These are phyloP conservation scores for Aureobasidium sp. DNA, from an alignment of 2,329 filamentous ascomycete species.

Conservation along the genomic window DNA sequence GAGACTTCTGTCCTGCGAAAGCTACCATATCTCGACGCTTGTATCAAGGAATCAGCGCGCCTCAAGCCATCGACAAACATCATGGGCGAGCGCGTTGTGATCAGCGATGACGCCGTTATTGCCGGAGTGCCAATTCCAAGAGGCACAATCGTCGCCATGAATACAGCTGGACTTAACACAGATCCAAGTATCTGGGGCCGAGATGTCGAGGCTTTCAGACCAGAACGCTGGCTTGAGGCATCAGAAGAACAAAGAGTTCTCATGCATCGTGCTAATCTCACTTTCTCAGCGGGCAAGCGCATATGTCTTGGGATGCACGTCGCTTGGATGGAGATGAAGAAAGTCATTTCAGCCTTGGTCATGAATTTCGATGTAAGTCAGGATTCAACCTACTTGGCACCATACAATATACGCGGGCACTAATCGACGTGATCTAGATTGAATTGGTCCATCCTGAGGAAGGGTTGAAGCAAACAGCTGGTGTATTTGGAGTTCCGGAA, in stretches of 20 bases:
- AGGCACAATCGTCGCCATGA: neutral
- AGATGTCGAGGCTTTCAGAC: neutral
- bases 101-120: neutral
- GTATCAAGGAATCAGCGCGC: neutral
- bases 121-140: neutral
- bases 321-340: neutral
- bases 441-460: neutral
- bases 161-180: neutral
- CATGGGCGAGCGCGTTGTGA: neutral
- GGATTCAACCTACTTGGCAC: neutral
- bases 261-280: neutral
- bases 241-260: neutral
- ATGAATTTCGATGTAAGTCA: neutral
- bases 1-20: neutral
- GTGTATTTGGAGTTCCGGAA: neutral
- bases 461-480: neutral
- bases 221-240: neutral
- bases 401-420: accelerated
- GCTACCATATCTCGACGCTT: neutral
- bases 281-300: neutral
- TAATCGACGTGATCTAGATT: neutral
- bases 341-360: neutral
- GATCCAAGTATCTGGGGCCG: neutral
- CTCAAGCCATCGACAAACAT: neutral
- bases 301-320: neutral